Evolutionary conservation across 2,329 filamentous ascomycete species (phyloP).

Genomic region (Penicillium decumbens): DNA sequence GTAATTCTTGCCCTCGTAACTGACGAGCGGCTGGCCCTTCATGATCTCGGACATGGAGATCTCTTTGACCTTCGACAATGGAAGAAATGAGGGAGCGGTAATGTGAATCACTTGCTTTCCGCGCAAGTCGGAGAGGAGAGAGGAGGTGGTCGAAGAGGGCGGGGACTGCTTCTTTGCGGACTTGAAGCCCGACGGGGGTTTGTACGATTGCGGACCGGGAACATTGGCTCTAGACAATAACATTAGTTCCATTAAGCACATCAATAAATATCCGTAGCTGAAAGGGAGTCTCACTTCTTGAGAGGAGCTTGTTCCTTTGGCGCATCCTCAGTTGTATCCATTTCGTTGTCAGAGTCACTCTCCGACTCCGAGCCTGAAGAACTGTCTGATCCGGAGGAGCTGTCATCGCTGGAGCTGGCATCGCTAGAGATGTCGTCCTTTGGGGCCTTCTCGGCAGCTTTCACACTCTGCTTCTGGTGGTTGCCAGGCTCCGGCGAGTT

Average conservation of each 20-base stretch:
- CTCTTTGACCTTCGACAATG: conserved; percentile 44
- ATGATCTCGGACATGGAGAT: conserved; percentile 41
- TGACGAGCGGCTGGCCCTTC: conserved; percentile 41
- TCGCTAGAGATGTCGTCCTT: conserved; percentile 12
- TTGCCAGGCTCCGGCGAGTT: conserved; percentile 23
- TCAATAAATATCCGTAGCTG: background rate
- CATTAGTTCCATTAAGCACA: conserved; percentile 3
- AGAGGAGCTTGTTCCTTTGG: conserved; percentile 1
- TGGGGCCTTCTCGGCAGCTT: conserved; percentile 19
- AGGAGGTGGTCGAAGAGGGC: conserved; percentile 31
- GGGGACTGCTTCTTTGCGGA: conserved; percentile 31
- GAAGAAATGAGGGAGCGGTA: conserved; percentile 43
- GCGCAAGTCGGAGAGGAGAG: conserved; percentile 36
- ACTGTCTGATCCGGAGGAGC: conserved; percentile 18
- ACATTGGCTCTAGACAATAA: conserved; percentile 13
- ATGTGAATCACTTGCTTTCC: conserved; percentile 49
- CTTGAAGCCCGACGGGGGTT: conserved; percentile 44
- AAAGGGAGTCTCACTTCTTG: conserved; percentile 17
- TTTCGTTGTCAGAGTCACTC: conserved; percentile 18
- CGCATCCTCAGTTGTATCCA: conserved; percentile 22
- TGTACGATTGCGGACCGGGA: conserved; percentile 36
- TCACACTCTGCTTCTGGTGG: conserved; percentile 20
- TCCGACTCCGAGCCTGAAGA: conserved; percentile 18
- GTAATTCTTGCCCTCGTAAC: conserved; percentile 42
- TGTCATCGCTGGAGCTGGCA: conserved; percentile 13